A percentile compares a stretch with the other conserved stretches of the same genome.
These are phyloP conservation scores for Suhomyces emberorum DNA, from an alignment of 805 yeast species.

Conservation along the genomic window DNA sequence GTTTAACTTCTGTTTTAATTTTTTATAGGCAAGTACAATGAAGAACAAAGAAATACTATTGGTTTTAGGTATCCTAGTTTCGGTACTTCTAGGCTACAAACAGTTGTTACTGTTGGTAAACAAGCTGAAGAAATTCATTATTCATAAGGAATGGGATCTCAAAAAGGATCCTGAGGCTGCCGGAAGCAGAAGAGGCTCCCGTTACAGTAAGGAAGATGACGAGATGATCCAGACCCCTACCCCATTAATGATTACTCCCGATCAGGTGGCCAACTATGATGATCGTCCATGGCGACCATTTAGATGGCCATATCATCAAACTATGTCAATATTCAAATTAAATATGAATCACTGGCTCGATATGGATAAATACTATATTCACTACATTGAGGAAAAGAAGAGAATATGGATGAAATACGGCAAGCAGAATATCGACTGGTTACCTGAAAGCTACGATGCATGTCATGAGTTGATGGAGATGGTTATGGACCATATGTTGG, in stretches of 20 bases:
- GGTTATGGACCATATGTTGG: conserved; percentile 56
- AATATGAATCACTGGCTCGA: conserved; percentile 76
- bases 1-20: too few relatives aligned
- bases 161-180: conserved; percentile 9
- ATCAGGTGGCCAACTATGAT: conserved; percentile 60
- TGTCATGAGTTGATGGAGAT: conserved; percentile 61
- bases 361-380: conserved; percentile 73
- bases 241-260: conserved; percentile 63
- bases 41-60: too few relatives aligned
- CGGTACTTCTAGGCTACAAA: too few relatives aligned
- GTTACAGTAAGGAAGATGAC: conserved; percentile 3
- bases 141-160: too few relatives aligned
- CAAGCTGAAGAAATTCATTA: too few relatives aligned
- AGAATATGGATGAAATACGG: conserved; percentile 58
- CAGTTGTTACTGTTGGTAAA: too few relatives aligned
- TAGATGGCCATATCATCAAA: conserved; percentile 78
- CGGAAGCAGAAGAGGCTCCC: conserved; percentile 10
- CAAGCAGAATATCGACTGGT: conserved; percentile 59
- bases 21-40: too few relatives aligned
- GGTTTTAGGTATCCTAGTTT: too few relatives aligned
- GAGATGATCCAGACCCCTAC: conserved; percentile 43
- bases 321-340: conserved; percentile 71
- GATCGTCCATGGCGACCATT: conserved; percentile 82
- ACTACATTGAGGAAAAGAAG: conserved; percentile 60
- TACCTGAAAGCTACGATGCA: conserved; percentile 62